Percentiles rank a stretch among this genome's conserved stretches.
Evolutionary conservation across 169 alveolate genomes (phyloP).

Genomic region (Plasmodium falciparum): DNA sequence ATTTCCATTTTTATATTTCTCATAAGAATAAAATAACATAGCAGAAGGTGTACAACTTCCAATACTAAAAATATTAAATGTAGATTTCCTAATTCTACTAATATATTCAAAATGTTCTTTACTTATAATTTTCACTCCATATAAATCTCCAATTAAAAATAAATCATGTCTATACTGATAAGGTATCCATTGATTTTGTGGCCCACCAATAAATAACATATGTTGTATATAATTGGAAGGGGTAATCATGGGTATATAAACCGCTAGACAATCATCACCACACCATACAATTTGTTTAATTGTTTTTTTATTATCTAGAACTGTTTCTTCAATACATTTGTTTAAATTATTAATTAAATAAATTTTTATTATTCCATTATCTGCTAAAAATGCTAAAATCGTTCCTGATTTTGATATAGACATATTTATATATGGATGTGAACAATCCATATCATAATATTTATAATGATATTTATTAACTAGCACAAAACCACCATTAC

Average conservation of each 20-base stretch:
- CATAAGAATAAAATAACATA: slow-evolving; percentile 85
- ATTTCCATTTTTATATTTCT: slow-evolving; percentile 83
- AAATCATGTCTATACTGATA: slow-evolving; percentile 78
- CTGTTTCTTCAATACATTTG: slow-evolving; percentile 66
- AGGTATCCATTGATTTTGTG: slow-evolving; percentile 84
- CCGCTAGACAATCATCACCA: slow-evolving; percentile 86
- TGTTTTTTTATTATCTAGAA: slow-evolving; percentile 67
- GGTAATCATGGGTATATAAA: slow-evolving; percentile 76
- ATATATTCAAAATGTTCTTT: slow-evolving; percentile 79
- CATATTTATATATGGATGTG: slow-evolving; percentile 47
- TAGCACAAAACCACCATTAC: slow-evolving; percentile 54
- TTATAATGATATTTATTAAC: slow-evolving; percentile 50
- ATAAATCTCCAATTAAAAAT: slow-evolving; percentile 78
- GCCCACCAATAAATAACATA: slow-evolving; percentile 83
- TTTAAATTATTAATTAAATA: slow-evolving; percentile 72
- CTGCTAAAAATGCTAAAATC: slow-evolving; percentile 54
- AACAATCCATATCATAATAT: slow-evolving; percentile 33
- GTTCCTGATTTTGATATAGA: slow-evolving; percentile 63
- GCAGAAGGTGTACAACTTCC: slow-evolving; percentile 88
- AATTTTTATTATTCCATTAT: slow-evolving; percentile 71
- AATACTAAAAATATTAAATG: slow-evolving; percentile 81
- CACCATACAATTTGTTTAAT: slow-evolving; percentile 84
- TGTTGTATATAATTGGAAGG: slow-evolving; percentile 79
- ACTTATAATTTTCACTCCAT: slow-evolving; percentile 82
- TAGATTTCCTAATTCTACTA: slow-evolving; percentile 77